Evolutionary conservation across 2,329 filamentous ascomycete genomes (phyloP), one percentile per base, ranked within the genome.

Genomic region (Apiospora hydei): DNA sequence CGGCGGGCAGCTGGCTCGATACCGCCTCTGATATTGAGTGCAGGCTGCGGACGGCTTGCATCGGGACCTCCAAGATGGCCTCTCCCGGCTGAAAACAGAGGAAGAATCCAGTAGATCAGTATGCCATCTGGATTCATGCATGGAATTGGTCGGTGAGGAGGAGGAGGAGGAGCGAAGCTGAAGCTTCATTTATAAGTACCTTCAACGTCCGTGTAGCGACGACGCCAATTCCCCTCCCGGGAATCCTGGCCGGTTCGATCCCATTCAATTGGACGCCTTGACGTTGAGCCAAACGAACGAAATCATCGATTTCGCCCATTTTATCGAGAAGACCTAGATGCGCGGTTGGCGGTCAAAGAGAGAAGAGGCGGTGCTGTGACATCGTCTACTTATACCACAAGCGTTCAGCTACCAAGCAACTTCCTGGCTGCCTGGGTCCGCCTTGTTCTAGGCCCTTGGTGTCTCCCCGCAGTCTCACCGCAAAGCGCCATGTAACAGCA

Each of bases 31-130:
- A 46, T 18, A 73, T 57, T 8, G 68, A 30, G 34, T 70, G 38
- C 11, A 71, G 34, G 21, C 64, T 71, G 13, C 70, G 57, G 24
- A 73, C 57, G 16, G 53, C 67, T 43, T 64, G 21, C 51, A 67
- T 34, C 5, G 72, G 72, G 34, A 71, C 41, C 10, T 69, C 43
- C 16, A 73, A 66, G 13, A 73, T 69, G 66, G 43, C 66, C 18
- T 71, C 70, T 14, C 67, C 72, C 30, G 41, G 26, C 72, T 73
- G 44, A 13, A 21, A 21, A 18, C 0, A 49, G 26, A 34, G 44
- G 14, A 3, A 4, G 41, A 6, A 41, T n/a, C 41, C 30, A 64
- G 34, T 64, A n/a, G 1, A 61, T 64, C 30, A 64, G 57, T 64
- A 41, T 11, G 38, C 16, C 16, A 38, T 38, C 16, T 7, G 7